Conservation (phyloP, 1,284 basidiomycete species). For the Wolfiporia cocos region DNA sequence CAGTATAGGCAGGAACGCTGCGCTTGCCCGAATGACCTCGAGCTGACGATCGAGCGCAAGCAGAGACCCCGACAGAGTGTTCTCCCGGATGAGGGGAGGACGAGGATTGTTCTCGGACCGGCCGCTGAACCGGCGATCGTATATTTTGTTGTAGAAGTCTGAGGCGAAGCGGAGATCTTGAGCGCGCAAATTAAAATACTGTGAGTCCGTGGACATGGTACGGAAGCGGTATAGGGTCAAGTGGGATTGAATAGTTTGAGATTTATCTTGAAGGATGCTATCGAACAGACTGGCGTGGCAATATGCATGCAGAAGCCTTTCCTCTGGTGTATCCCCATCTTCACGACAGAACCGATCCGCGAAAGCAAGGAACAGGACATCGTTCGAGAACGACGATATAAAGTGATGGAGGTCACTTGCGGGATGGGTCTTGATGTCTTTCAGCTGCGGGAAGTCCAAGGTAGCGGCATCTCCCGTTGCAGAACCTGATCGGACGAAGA, state of each 20-base stretch:
- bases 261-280: conserved; percentile 86
- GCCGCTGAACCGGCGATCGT: conserved; percentile 65
- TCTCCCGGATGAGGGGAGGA: conserved; percentile 61
- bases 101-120: conserved; percentile 54
- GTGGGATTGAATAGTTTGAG: conserved; percentile 69
- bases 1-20: conserved; percentile 41
- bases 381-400: conserved; percentile 79
- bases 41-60: conserved; percentile 55
- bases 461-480: conserved; percentile 72
- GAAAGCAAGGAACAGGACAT: conserved; percentile 69
- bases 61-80: conserved; percentile 56
- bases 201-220: conserved; percentile 45
- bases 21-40: conserved; percentile 35
- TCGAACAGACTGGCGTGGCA: conserved; percentile 80
- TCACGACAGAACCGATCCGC: conserved; percentile 69
- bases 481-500: conserved; percentile 77
- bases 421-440: conserved; percentile 57
- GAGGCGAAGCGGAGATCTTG: conserved; percentile 66
- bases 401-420: conserved; percentile 76
- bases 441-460: conserved; percentile 75
- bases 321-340: conserved; percentile 47
- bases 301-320: conserved; percentile 63
- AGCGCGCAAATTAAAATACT: conserved; percentile 57
- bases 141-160: conserved; percentile 71
- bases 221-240: conserved; percentile 66